Evolutionary conservation across 306 rosid genomes (phyloP).

Genomic region (Biancaea sappan): DNA sequence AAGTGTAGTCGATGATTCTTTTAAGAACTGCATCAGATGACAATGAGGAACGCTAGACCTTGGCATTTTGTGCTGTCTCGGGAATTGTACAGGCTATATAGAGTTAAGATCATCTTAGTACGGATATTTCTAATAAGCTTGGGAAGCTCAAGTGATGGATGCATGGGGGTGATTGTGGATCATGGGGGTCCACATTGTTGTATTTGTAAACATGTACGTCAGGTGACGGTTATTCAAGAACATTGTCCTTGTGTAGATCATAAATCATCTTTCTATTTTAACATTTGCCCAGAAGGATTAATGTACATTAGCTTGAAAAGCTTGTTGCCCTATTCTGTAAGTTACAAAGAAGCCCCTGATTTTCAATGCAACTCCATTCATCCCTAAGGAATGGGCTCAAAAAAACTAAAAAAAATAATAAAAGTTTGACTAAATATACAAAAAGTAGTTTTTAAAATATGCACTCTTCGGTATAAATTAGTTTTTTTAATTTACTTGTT

Average conservation of each 20-base stretch:
- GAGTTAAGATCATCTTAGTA: constrained; percentile 37
- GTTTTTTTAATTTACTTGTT: too few relatives aligned
- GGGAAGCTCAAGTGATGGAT: neutral
- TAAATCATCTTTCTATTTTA: neutral
- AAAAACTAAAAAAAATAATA: too few relatives aligned
- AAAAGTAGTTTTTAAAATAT: too few relatives aligned
- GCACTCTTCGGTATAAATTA: too few relatives aligned
- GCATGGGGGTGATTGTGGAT: neutral
- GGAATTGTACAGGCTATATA: constrained; percentile 58
- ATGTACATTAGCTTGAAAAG: neutral
- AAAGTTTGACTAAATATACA: too few relatives aligned
- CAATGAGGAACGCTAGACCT: constrained; percentile 32
- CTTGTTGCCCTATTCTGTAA: neutral
- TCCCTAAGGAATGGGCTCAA: neutral
- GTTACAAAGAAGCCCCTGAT: neutral
- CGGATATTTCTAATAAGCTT: neutral
- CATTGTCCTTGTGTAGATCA: neutral
- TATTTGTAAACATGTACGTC: neutral
- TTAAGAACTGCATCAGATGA: neutral
- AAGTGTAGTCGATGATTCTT: constrained; percentile 32
- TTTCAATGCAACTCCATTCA: neutral
- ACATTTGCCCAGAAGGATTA: neutral
- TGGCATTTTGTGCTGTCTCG: constrained; percentile 40
- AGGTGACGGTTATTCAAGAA: neutral
- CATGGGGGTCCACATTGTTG: neutral